These are phyloP conservation scores for Ceratocystis cacaofunesta DNA, from an alignment of 2,329 filamentous ascomycete species.

Conservation along the genomic window DNA sequence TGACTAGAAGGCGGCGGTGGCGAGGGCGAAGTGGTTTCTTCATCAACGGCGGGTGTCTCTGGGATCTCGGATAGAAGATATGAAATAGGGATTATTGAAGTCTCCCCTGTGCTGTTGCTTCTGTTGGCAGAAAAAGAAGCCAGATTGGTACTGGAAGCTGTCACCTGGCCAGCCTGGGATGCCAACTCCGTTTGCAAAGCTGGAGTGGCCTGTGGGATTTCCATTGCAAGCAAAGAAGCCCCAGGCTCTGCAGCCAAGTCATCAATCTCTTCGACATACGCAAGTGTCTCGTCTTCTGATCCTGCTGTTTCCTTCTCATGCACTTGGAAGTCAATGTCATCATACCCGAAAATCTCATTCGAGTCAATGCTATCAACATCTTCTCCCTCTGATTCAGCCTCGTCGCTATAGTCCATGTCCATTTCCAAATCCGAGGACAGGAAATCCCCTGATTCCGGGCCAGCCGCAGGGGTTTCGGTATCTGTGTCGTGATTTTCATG, in stretches of 20 bases:
- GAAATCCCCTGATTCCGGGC: background rate
- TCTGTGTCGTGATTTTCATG: background rate
- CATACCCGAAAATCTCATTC: background rate
- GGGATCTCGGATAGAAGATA: background rate
- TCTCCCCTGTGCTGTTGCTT: background rate
- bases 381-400: background rate
- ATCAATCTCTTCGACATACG: background rate
- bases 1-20: background rate
- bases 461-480: background rate
- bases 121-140: background rate
- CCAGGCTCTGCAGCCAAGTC: background rate
- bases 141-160: background rate
- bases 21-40: background rate
- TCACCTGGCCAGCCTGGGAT: background rate
- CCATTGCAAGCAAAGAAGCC: too few species aligned
- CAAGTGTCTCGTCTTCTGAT: background rate
- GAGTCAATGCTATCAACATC: background rate
- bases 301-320: background rate
- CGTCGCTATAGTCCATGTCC: background rate
- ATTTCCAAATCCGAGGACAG: background rate
- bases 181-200: background rate
- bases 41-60: background rate
- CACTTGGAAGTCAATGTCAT: background rate
- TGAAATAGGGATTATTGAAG: background rate
- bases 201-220: background rate